Conservation (phyloP, 1,284 basidiomycete genomes). For the Tilletiaria anomala region DNA sequence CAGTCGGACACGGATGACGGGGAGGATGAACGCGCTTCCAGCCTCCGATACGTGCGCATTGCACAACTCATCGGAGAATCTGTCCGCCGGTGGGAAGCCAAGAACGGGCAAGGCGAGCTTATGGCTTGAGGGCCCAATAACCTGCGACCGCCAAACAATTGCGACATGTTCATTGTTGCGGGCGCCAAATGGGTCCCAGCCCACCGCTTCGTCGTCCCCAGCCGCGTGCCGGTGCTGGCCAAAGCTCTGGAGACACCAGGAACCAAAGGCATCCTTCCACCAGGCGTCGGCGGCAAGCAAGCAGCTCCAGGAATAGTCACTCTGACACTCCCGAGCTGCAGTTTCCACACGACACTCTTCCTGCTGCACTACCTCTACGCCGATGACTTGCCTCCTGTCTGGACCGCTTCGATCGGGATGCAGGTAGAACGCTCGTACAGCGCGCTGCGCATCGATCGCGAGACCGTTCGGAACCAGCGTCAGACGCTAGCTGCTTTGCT, state of each 20-base stretch:
- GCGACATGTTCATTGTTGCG: constrained; percentile 50
- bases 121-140: constrained; percentile 22
- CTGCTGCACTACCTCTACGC: constrained; percentile 76
- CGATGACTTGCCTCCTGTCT: constrained; percentile 65
- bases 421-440: constrained; percentile 44
- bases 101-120: constrained; percentile 17
- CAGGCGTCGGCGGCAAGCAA: neutral
- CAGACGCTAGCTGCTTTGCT: constrained; percentile 48
- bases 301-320: constrained; percentile 5
- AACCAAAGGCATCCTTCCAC: too few species aligned
- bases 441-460: constrained; percentile 53
- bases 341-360: constrained; percentile 57
- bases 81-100: constrained; percentile 42
- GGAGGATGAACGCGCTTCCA: constrained; percentile 38
- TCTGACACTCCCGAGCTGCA: constrained; percentile 42
- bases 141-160: constrained; percentile 42
- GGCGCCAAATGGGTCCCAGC: constrained; percentile 48
- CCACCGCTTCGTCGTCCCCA: constrained; percentile 54
- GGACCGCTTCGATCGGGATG: constrained; percentile 61
- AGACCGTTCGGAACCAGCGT: constrained; percentile 48
- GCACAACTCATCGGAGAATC: constrained; percentile 42
- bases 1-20: too few species aligned
- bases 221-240: constrained; percentile 49
- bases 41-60: constrained; percentile 11
- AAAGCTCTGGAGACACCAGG: too few species aligned